Evolutionary conservation across 2,329 filamentous ascomycete genomes (phyloP).

Genomic region (Emergomyces orientalis): DNA sequence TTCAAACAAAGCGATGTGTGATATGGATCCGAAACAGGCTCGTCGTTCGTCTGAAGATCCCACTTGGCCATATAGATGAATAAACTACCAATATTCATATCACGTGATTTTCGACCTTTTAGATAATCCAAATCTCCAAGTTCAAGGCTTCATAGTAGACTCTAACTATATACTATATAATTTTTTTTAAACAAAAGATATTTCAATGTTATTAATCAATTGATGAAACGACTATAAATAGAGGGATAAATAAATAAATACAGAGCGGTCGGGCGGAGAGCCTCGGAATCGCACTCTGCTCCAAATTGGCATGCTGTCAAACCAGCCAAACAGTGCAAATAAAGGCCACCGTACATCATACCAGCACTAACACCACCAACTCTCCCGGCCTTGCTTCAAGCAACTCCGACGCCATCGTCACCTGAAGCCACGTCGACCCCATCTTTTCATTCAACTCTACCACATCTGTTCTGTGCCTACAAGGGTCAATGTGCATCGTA

Average conservation of each 20-base stretch:
- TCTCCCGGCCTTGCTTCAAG: not conserved
- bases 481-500: not conserved
- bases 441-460: not conserved
- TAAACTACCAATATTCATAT: not conserved
- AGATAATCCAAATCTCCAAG: not conserved
- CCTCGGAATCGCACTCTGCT: no score
- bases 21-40: no score
- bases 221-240: no score
- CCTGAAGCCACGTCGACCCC: slow-evolving; percentile 1
- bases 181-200: no score
- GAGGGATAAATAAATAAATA: not conserved
- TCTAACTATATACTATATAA: no score
- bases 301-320: not conserved
- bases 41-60: no score
- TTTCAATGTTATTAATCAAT: no score
- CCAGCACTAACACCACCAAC: not conserved
- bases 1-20: no score
- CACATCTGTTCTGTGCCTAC: not conserved
- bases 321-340: not conserved
- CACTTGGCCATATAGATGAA: no score
- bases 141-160: not conserved
- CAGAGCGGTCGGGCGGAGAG: no score
- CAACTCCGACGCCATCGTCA: not conserved
- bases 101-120: not conserved
- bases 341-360: slow-evolving; percentile 12